Conservation (phyloP, 1,284 basidiomycete genomes). For the Puccinia novopanici region DNA sequence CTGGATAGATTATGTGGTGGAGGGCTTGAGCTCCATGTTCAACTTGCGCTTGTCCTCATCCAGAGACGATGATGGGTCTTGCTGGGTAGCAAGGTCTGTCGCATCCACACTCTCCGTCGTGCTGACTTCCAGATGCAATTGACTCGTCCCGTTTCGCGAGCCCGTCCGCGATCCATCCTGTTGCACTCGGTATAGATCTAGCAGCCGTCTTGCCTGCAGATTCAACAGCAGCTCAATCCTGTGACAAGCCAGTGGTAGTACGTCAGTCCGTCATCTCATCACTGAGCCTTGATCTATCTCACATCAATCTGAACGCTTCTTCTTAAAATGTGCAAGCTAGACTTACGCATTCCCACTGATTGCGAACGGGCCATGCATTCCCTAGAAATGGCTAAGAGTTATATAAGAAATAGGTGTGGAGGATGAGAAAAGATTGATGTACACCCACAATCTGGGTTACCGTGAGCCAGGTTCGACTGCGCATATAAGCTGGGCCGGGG, state of each 20-base stretch:
- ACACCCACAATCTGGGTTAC: conserved; percentile 43
- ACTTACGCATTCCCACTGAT: conserved; percentile 34
- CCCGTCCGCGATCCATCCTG: conserved; percentile 3
- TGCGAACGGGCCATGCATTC: conserved; percentile 38
- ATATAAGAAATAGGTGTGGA: not conserved
- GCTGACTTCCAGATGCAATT: conserved; percentile 17
- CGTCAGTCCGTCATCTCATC: too few species aligned
- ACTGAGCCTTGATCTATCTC: too few species aligned
- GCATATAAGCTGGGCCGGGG: conserved; percentile 21
- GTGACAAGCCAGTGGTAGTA: too few species aligned
- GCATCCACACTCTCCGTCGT: conserved; percentile 5
- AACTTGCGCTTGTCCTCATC: too few species aligned
- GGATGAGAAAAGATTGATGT: too few species aligned
- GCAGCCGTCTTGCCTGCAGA: conserved; percentile 24
- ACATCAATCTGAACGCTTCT: not conserved
- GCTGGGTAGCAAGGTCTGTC: not conserved
- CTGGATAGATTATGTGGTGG: not conserved
- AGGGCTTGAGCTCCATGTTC: conserved; percentile 8
- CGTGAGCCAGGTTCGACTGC: conserved; percentile 23
- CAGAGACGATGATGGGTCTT: conserved; percentile 13
- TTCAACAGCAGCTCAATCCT: conserved; percentile 32
- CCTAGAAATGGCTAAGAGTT: not conserved
- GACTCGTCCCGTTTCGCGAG: conserved; percentile 16
- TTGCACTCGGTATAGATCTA: conserved; percentile 21
- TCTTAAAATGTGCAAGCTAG: not conserved